Evolutionary conservation across 176 grass and related monocot genomes (phyloP).

Genomic region (Cenchrus purpureus): DNA sequence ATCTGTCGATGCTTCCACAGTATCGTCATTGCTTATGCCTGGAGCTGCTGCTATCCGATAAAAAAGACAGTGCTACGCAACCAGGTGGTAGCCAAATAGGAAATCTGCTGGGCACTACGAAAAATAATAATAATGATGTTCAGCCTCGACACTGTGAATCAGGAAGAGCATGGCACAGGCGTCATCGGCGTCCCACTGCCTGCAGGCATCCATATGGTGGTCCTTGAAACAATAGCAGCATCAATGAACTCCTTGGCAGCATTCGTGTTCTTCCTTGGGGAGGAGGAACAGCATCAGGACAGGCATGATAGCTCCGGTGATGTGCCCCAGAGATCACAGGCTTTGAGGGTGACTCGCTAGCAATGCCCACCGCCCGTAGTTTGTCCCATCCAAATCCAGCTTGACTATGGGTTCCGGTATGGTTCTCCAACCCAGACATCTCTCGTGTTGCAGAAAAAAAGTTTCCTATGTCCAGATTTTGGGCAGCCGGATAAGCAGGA

Average conservation of each 20-base stretch:
- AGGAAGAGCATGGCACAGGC: background rate
- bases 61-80: too few relatives aligned
- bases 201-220: background rate
- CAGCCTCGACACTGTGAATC: background rate
- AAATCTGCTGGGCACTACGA: conserved; percentile 1
- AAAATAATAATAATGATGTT: too few relatives aligned
- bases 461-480: background rate
- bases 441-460: background rate
- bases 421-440: background rate
- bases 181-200: background rate
- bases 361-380: background rate
- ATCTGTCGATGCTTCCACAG: background rate
- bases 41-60: conserved; percentile 2
- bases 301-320: background rate
- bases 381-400: background rate
- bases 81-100: too few relatives aligned
- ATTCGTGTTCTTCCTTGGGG: background rate
- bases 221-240: background rate
- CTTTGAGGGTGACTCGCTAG: background rate
- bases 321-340: background rate
- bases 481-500: background rate
- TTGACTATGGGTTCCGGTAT: background rate
- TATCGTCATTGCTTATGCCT: background rate
- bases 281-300: conserved; percentile 3
- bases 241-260: background rate